Evolutionary conservation across 176 grass and related monocot genomes (phyloP), one percentile per base, ranked within the genome.

Genomic region (Poa annua): DNA sequence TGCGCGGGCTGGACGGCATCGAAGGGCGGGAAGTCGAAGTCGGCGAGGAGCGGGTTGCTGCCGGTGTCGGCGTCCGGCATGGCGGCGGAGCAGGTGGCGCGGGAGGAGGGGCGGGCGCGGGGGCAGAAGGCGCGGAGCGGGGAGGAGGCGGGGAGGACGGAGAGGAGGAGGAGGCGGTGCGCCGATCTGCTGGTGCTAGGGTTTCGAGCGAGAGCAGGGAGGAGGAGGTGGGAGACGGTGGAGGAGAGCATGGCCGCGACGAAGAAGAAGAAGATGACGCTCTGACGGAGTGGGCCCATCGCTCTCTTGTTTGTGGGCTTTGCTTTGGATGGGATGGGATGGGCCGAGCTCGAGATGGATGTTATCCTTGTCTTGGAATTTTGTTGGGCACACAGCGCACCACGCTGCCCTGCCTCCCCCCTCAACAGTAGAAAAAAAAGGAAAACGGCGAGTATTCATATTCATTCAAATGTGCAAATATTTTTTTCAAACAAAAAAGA

Each of bases 11-110:
- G 85, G 16, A 98, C 90, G 59, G 68, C 50, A 42, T 95, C 88
- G 87, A 98, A 98, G 9, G 92, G 90, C 5, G 96, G 96, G 84
- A 95, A 94, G 12, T 81, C 80, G 76, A 90, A 95, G 66, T 98
- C 88, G 48, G 74, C 74, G 45, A 91, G 66, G 61, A 95, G 85
- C 1, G 87, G 96, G 70, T 98, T 98, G 60, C 36, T 63, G 59
- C n/a, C n/a, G n/a, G n/a, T n/a, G n/a, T n/a, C 33, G 1, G 74
- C 32, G 52, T 66, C 69, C 14, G 67, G 80, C 24, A 69, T 34
- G 49, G 77, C 83, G 17, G 85, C 85, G 80, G 86, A 29, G 85
- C 86, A 90, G 71, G 85, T 77, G 39, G 41, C 35, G 51, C 26
- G 56, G 12, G 65, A 52, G 39, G 73, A 29, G 29, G 25, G 55